Base-by-base conservation (phyloP, 2,329 filamentous ascomycete species). In the Rhinocladiella mackenziei region DNA sequence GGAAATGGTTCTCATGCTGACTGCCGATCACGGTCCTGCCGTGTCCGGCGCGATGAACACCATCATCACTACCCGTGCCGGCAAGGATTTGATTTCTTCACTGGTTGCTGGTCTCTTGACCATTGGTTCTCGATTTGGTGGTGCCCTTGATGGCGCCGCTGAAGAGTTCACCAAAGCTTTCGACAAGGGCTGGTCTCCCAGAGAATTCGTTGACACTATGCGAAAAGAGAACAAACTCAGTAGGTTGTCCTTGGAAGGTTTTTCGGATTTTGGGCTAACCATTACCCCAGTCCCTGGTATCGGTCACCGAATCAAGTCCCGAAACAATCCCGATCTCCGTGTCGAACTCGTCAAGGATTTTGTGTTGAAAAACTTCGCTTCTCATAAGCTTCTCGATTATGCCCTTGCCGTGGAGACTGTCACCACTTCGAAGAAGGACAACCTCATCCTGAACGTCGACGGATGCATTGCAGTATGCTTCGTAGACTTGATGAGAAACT, bases 31-130 rank as follows among this genome's bases (percentile, higher is more conserved):
- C 82, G 92, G 92, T 72, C 92, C 92, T 42, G 92, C 92, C 61
- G 92, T 98, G 60, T 98, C 92, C 60, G 92, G 92, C 80, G 92
- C 92, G 70, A 98, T 98, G 92, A 98, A 98, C 84, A 98, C 92
- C 68, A 98, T 98, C 69, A 97, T 98, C 69, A 98, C 92, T 54
- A 98, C 92, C 49, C 87, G 92, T 86, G 92, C 92, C 54, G 92
- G 92, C 69, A 98, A 98, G 80, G 92, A 98, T 67, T 76, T 98
- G 59, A 97, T 98, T 76, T 89, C 83, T 62, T 86, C 92, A 35
- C 80, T 98, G 54, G 92, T 98, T 45, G 86, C 86, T 61, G 92
- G 92, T 88, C 86, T 98, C 42, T 76, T 98, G 65, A 98, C 92
- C 61, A 98, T 98, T 62, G 92, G 92, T 64, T 96, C 91, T 48